These are phyloP conservation scores for Solanum hybrid DNA, from an alignment of 305 asterid genomes.

Conservation along the genomic window DNA sequence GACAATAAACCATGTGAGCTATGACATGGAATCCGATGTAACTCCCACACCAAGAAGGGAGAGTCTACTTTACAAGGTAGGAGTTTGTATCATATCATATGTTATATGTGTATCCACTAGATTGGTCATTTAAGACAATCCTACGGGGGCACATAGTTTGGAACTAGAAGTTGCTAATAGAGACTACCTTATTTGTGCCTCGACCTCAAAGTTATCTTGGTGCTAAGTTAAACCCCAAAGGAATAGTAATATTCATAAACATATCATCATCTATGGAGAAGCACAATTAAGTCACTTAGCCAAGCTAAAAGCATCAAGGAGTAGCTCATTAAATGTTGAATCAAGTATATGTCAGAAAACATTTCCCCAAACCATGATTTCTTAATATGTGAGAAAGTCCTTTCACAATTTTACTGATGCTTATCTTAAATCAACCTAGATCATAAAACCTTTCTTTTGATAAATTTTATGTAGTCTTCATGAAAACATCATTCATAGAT, in stretches of 20 bases:
- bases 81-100: neutral
- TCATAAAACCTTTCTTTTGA: neutral
- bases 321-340: neutral
- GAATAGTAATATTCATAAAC: neutral
- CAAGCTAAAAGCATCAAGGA: neutral
- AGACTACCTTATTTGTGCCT: neutral
- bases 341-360: neutral
- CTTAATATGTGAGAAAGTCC: neutral
- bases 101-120: neutral
- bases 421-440: neutral
- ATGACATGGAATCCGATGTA: neutral
- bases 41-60: neutral
- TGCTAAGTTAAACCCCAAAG: neutral
- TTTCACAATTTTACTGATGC: neutral
- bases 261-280: neutral
- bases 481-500: neutral
- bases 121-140: neutral
- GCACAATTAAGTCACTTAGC: neutral
- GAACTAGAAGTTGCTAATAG: neutral
- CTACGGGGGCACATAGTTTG: neutral
- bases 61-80: neutral
- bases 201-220: neutral
- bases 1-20: neutral
- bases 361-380: neutral
- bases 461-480: neutral